phyloP scores from a whole-genome alignment of 768 basidiomycete species.

The Mycena latifolia region DNA sequence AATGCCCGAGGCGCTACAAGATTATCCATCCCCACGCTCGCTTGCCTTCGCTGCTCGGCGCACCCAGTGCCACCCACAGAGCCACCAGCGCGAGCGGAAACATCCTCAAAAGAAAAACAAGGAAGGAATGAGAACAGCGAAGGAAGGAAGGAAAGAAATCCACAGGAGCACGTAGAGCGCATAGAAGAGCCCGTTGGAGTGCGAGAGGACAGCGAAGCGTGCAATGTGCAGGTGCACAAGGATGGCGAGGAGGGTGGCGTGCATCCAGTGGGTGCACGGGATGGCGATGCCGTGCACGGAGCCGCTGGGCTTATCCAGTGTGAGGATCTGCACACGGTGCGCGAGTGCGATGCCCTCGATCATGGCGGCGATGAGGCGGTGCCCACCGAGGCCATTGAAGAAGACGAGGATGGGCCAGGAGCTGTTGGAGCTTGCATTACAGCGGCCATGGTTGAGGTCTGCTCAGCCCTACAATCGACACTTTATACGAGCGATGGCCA shows the following conservation, averaged over 20 bases:
- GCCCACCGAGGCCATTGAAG: slow-evolving; percentile 36
- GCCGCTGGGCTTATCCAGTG: slow-evolving; percentile 29
- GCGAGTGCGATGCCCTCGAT: slow-evolving; percentile 30
- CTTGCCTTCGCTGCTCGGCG: no score
- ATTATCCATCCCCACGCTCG: no score
- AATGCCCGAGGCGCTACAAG: no score
- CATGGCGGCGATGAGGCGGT: slow-evolving; percentile 31
- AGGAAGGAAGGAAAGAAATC: no score
- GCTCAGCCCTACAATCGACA: not conserved
- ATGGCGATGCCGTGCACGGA: not conserved
- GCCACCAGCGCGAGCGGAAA: no score
- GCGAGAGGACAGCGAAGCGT: slow-evolving; percentile 31
- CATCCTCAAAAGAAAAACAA: no score
- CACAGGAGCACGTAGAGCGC: slow-evolving; percentile 29
- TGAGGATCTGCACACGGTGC: slow-evolving; percentile 30
- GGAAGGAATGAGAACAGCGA: no score
- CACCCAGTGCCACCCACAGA: no score
- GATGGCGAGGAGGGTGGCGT: slow-evolving; percentile 32
- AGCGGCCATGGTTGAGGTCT: slow-evolving; percentile 6
- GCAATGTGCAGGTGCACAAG: slow-evolving; percentile 16
- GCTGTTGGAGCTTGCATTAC: not conserved
- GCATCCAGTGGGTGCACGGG: slow-evolving; percentile 34
- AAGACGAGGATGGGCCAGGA: slow-evolving; percentile 33
- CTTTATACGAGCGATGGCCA: not conserved
- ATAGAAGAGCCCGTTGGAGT: slow-evolving; percentile 36